These are phyloP conservation scores for Themeda triandra DNA, from an alignment of 176 grass and related monocot genomes.

Conservation along the genomic window DNA sequence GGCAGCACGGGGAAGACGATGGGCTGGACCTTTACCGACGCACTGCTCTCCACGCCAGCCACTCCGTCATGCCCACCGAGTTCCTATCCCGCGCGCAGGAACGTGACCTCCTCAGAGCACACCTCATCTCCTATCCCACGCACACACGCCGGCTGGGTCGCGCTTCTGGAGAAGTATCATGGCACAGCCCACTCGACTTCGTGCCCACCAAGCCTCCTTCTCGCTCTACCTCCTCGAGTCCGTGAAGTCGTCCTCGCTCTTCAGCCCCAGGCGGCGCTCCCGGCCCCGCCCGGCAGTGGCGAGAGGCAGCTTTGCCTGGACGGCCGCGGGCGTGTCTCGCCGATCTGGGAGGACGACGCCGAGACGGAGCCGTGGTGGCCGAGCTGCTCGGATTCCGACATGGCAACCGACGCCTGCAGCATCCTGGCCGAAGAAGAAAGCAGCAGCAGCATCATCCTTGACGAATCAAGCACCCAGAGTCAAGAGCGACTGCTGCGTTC, in stretches of 20 bases:
- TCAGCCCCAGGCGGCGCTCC: not conserved
- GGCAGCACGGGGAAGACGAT: too few species aligned
- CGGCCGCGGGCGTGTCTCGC: slow-evolving; percentile 56
- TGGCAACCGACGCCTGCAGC: slow-evolving; percentile 3
- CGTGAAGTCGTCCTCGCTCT: slow-evolving; percentile 3
- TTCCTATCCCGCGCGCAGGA: too few species aligned
- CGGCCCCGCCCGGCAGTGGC: not conserved
- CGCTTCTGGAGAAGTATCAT: too few species aligned
- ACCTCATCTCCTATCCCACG: too few species aligned
- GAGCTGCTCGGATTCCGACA: slow-evolving; percentile 36
- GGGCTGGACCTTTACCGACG: too few species aligned
- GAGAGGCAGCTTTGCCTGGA: slow-evolving; percentile 24
- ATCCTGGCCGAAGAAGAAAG: not conserved
- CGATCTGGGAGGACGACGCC: slow-evolving; percentile 55
- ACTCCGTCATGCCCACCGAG: too few species aligned
- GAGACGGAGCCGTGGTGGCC: slow-evolving; percentile 28
- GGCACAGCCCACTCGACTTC: too few species aligned
- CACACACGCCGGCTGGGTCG: too few species aligned
- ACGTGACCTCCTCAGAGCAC: too few species aligned
- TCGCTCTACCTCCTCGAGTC: slow-evolving; percentile 64
- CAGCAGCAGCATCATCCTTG: slow-evolving; percentile 11
- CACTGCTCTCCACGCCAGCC: too few species aligned
- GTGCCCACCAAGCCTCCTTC: too few species aligned
- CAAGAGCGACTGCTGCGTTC: too few species aligned
- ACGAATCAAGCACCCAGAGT: slow-evolving; percentile 1